Percentiles rank a stretch among this genome's conserved stretches.
Conservation (phyloP, 2,329 filamentous ascomycete species). For the Alternaria gansuensis region DNA sequence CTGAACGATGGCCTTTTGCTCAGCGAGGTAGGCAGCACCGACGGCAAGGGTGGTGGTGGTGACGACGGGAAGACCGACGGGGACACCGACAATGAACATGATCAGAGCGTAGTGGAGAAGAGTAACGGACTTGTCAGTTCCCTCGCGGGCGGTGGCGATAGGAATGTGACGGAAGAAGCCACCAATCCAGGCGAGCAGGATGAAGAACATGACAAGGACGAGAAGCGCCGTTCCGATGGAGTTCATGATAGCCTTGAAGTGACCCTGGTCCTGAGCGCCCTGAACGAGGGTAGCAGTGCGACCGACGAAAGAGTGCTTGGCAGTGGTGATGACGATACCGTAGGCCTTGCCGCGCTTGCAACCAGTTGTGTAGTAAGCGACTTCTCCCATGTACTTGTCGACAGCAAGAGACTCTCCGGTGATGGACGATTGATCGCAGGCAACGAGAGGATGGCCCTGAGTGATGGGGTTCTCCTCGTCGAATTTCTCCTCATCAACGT, state of each 20-base stretch:
- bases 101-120: conserved; percentile 61
- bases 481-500: conserved; percentile 66
- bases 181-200: conserved; percentile 78
- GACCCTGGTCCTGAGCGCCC: conserved; percentile 76
- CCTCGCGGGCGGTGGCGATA: conserved; percentile 66
- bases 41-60: conserved; percentile 80
- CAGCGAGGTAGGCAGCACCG: conserved; percentile 78
- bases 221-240: conserved; percentile 77
- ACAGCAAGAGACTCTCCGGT: conserved; percentile 82
- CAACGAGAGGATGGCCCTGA: conserved; percentile 72
- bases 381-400: conserved; percentile 80
- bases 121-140: conserved; percentile 63
- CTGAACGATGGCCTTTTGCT: conserved; percentile 81
- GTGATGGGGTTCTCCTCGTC: conserved; percentile 63
- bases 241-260: conserved; percentile 79
- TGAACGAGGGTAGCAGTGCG: conserved; percentile 77
- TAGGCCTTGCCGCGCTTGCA: conserved; percentile 84
- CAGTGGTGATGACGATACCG: conserved; percentile 72
- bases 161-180: conserved; percentile 77
- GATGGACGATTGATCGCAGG: conserved; percentile 81
- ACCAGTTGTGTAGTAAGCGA: conserved; percentile 80
- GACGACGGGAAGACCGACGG: conserved; percentile 79
- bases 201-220: conserved; percentile 80
- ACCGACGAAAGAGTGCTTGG: conserved; percentile 78
- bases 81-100: conserved; percentile 78